Conservation (phyloP, 306 rosid genomes). For the Trifolium fragiferum region DNA sequence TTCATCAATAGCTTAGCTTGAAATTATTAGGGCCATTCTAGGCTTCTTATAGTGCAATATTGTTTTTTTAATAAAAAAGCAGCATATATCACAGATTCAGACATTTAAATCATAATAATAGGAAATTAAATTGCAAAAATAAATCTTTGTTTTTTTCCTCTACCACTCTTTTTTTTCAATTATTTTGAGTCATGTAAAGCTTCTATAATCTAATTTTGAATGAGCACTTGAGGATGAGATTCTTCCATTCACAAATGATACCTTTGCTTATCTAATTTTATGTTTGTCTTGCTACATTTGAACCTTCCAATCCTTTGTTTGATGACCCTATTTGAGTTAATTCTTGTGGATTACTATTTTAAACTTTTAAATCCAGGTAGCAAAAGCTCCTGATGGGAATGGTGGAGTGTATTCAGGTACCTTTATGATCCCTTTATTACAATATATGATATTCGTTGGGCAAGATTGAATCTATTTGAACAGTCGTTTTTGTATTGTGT, state of each 20-base stretch:
- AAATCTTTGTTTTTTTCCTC: constrained; percentile 16
- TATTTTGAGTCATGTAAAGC: constrained; percentile 12
- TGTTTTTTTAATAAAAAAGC: not conserved
- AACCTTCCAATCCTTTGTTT: constrained; percentile 34
- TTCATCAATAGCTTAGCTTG: not conserved
- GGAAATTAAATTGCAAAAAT: not conserved
- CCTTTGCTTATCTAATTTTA: constrained; percentile 20
- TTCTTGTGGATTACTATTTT: constrained; percentile 41
- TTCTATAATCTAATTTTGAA: constrained; percentile 16
- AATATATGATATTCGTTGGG: constrained; percentile 34
- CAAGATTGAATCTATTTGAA: constrained; percentile 12
- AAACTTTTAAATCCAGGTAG: constrained; percentile 75
- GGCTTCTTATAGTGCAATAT: not conserved
- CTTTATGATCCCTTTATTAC: constrained; percentile 18
- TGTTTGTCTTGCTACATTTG: constrained; percentile 23
- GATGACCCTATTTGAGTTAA: constrained; percentile 34
- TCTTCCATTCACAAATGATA: constrained; percentile 13
- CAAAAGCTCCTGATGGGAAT: constrained; percentile 97
- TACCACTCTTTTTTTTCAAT: not conserved
- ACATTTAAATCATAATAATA: constrained; percentile 16
- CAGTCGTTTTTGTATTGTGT: constrained; percentile 15
- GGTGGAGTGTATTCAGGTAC: constrained; percentile 97
- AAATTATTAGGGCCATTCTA: constrained; percentile 17
- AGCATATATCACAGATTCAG: not conserved
- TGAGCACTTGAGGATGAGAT: constrained; percentile 20